Evolutionary conservation across 176 grass and related monocot species (phyloP), one percentile per base, ranked within the genome.

Genomic region (Secale cereale): DNA sequence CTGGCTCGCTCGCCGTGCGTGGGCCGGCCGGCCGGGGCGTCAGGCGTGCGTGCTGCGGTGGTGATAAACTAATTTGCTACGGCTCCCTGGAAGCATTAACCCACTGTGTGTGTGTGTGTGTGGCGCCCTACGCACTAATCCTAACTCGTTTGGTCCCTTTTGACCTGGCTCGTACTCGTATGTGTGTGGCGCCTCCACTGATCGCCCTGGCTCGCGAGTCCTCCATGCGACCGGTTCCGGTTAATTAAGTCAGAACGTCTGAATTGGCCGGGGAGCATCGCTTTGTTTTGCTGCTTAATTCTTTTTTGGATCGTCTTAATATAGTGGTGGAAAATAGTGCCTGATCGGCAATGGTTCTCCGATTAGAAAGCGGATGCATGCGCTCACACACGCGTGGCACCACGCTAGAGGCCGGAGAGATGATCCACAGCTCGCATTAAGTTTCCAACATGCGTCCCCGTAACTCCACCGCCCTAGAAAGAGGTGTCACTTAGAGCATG

Each of bases 41-140:
- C n/a, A n/a, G n/a, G n/a, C 46, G 46, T 5, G 46, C 48, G 50
- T 56, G 20, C 12, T 14, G 33, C n/a, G 35, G 67, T 23, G 70
- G 39, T 27, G 40, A 74, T 74, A 74, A 74, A 74, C 73, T 76
- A 76, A 54, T 76, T 76, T 17, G 45, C 73, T 28, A 54, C 45
- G 73, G 73, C 43, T 76, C 52, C 73, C 45, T 52, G 16, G 16
- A 29, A 32, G 48, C 48, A 52, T 52, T 52, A 52, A 52, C 48
- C 19, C 15, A 2, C 46, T 52, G 14, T 48, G 45, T 48, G 45
- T 45, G 43, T 22, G 11, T 64, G 68, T 26, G 6, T 39, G 27
- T 52, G 27, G 45, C 27, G 45, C 73, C 45, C 73, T 76, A 32
- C 73, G 45, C 45, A 76, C 45, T 76, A 76, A 76, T 76, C 73